Conservation (phyloP, 2,329 filamentous ascomycete genomes). For the Calonectria pseudoturangicola region DNA sequence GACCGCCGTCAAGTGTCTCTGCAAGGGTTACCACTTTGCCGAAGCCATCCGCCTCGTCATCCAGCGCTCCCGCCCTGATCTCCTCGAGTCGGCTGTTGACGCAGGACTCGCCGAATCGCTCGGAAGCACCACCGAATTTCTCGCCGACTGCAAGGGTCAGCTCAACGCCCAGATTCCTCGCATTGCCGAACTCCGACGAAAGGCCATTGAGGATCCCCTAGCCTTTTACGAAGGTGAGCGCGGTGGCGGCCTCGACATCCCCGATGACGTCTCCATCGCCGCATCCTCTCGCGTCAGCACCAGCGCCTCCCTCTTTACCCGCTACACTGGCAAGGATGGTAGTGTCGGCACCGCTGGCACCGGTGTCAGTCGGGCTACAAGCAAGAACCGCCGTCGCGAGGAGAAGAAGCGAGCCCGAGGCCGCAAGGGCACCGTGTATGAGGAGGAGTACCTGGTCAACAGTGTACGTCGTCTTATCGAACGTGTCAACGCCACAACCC, state of each 20-base stretch:
- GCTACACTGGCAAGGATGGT: slow-evolving; percentile 85
- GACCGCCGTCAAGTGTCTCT: slow-evolving; percentile 83
- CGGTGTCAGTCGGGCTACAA: slow-evolving; percentile 84
- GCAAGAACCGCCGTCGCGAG: slow-evolving; percentile 90
- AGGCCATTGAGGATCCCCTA: slow-evolving; percentile 89
- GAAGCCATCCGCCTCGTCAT: slow-evolving; percentile 89
- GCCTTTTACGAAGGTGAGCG: slow-evolving; percentile 91
- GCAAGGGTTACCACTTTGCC: slow-evolving; percentile 90
- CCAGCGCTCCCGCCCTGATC: slow-evolving; percentile 74
- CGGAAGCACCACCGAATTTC: slow-evolving; percentile 88
- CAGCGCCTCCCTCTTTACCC: slow-evolving; percentile 90
- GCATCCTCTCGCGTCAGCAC: slow-evolving; percentile 87
- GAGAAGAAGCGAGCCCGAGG: slow-evolving; percentile 96
- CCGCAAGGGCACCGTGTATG: slow-evolving; percentile 97
- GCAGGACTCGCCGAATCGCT: slow-evolving; percentile 86
- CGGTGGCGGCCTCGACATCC: slow-evolving; percentile 80
- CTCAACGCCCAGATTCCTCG: slow-evolving; percentile 90
- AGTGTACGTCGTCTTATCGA: slow-evolving; percentile 89
- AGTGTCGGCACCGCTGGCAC: slow-evolving; percentile 82
- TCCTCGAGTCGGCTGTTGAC: slow-evolving; percentile 84
- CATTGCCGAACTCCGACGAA: slow-evolving; percentile 85
- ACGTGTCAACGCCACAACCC: slow-evolving; percentile 82
- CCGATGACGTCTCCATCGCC: slow-evolving; percentile 94
- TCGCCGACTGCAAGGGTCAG: slow-evolving; percentile 94
- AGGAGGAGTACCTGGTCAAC: slow-evolving; percentile 97